phyloP scores from a whole-genome alignment of 768 basidiomycete species.

The Serendipita sp. region DNA sequence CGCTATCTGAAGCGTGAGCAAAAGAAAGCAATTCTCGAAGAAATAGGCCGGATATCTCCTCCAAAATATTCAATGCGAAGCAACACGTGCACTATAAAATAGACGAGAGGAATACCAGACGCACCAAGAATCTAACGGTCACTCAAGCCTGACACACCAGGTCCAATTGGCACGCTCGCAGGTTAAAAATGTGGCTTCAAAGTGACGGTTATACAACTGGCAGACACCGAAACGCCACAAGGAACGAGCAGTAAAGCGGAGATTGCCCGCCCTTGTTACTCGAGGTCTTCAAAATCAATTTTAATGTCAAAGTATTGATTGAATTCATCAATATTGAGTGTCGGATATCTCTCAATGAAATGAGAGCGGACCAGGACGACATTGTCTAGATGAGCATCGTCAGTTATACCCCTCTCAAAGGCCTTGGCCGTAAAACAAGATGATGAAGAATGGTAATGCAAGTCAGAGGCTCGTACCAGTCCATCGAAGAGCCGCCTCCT shows the following conservation, averaged over 20 bases:
- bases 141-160: no score
- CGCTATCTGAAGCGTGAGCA: no score
- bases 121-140: no score
- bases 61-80: no score
- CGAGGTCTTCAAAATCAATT: conserved; percentile 8
- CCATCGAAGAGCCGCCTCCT: conserved; percentile 73
- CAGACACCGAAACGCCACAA: background rate
- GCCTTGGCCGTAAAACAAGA: no score
- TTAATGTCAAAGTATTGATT: conserved; percentile 6
- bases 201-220: no score
- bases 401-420: background rate
- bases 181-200: no score
- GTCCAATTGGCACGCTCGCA: no score
- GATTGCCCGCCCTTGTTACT: background rate
- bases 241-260: background rate
- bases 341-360: background rate
- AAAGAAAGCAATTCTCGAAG: no score
- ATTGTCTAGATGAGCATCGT: conserved; percentile 10
- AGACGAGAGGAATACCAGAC: no score
- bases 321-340: background rate
- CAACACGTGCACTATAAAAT: no score
- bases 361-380: conserved; percentile 5
- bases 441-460: background rate
- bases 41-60: no score
- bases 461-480: conserved; percentile 44